phyloP scores from a whole-genome alignment of 768 basidiomycete genomes.

The Russula lepida region DNA sequence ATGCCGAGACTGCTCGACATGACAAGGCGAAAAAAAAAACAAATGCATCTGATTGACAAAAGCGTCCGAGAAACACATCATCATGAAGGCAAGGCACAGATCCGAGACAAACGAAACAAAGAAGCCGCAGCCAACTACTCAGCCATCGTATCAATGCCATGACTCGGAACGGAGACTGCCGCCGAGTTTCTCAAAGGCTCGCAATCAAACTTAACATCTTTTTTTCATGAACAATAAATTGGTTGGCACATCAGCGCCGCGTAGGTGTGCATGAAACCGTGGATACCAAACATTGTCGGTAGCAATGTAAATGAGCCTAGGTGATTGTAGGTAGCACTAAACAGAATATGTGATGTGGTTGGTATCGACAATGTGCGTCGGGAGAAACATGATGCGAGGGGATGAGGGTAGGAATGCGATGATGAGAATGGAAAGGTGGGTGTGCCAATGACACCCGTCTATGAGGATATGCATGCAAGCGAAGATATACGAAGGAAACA shows the following conservation, averaged over 20 bases:
- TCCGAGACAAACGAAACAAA: background rate
- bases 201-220: conserved; percentile 11
- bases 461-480: conserved; percentile 18
- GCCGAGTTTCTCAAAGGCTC: background rate
- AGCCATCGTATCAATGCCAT: background rate
- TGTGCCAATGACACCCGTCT: conserved; percentile 18
- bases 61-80: background rate
- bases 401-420: conserved; percentile 10
- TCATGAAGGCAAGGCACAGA: conserved; percentile 4
- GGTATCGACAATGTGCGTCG: conserved; percentile 18
- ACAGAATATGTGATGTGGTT: conserved; percentile 16
- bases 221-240: background rate
- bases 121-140: background rate
- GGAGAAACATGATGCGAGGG: conserved; percentile 15
- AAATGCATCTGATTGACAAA: conserved; percentile 4
- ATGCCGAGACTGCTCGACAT: background rate
- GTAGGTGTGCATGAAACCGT: conserved; percentile 7
- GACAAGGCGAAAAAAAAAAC: background rate
- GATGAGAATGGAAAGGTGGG: conserved; percentile 1
- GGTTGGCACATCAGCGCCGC: conserved; percentile 15
- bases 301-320: conserved; percentile 14
- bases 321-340: conserved; percentile 18
- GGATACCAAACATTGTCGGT: conserved; percentile 9
- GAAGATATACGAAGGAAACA: conserved; percentile 15
- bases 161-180: conserved; percentile 12